Evolutionary conservation across 2,329 filamentous ascomycete species (phyloP), one percentile per base, ranked within the genome.

Genomic region (Cladosporium cucumerinum): DNA sequence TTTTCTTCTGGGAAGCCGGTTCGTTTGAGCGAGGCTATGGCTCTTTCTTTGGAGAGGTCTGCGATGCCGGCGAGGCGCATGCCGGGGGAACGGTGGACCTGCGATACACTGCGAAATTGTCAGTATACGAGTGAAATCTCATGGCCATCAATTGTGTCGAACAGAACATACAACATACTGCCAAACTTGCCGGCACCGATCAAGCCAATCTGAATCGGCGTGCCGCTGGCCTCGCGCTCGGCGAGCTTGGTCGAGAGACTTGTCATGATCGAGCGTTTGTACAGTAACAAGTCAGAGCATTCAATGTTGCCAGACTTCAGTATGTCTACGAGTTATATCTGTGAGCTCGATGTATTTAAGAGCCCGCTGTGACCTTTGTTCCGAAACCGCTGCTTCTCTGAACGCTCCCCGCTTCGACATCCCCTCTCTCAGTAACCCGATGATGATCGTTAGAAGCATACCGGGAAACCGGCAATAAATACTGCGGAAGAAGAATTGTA

Each of bases 101-200:
- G 80, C 6, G 80, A 80, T 59, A 81, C 79, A 73, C 73, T 75
- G 61, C 18, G 21, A 2, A n/a, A 43, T 43, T 61, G 14, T 62
- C 18, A 54, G 25, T 23, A 30, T 26, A 8, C 5, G 34, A 43
- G 18, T 7, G 14, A 39, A 5, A 18, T 39, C 34, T 39, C 34
- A 34, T 2, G 32, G 12, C 2, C 4, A 34, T 14, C 28, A 8
- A 10, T 18, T 39, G 16, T 39, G 34, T 39, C 11, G 8, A 49
- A 8, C 46, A 25, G 4, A 43, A 30, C 21, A 21, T 57, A 52
- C 63, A 57, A 57, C 80, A 81, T 81, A 16, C 78, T 80, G 2
- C 79, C 80, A 62, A 81, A 82, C 66, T 81, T 82, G 62, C 80
- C 80, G 46, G 80, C 79, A 3, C 80, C 79, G 61, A 82, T 82